Evolutionary conservation across 192 early-diverging fungal genomes (phyloP).

Genomic region (Dispira simplex): DNA sequence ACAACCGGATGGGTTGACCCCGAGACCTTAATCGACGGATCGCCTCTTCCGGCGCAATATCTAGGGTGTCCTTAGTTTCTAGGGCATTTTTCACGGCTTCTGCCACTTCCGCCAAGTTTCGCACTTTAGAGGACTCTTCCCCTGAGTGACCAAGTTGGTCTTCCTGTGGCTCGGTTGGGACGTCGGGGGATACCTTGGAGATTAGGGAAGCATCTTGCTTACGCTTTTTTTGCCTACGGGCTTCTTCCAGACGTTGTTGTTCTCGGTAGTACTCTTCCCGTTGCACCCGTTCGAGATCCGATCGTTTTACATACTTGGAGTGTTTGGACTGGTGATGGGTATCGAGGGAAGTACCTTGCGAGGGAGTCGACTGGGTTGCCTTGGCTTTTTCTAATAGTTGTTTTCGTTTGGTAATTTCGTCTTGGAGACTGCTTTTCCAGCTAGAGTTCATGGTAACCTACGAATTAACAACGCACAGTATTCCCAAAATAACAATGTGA

Average conservation of each 20-base stretch:
- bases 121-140: not conserved
- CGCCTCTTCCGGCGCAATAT: conserved; percentile 60
- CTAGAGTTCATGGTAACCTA: not conserved
- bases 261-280: not conserved
- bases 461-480: not conserved
- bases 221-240: conserved; percentile 2
- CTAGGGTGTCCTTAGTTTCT: conserved; percentile 20
- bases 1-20: conserved; percentile 80
- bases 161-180: not conserved
- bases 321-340: not conserved
- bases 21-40: conserved; percentile 66
- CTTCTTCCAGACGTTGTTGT: not conserved
- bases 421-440: conserved; percentile 8
- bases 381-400: not conserved
- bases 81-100: not conserved
- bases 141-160: not conserved
- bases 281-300: not conserved
- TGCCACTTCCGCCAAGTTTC: conserved; percentile 12
- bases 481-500: not conserved
- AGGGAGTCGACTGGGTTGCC: not conserved
- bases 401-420: conserved; percentile 1
- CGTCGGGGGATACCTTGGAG: not conserved
- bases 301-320: conserved; percentile 5
- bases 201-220: conserved; percentile 5
- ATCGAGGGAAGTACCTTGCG: not conserved